Conservation (phyloP, 2,329 filamentous ascomycete species). For the Aspergillus candidus region DNA sequence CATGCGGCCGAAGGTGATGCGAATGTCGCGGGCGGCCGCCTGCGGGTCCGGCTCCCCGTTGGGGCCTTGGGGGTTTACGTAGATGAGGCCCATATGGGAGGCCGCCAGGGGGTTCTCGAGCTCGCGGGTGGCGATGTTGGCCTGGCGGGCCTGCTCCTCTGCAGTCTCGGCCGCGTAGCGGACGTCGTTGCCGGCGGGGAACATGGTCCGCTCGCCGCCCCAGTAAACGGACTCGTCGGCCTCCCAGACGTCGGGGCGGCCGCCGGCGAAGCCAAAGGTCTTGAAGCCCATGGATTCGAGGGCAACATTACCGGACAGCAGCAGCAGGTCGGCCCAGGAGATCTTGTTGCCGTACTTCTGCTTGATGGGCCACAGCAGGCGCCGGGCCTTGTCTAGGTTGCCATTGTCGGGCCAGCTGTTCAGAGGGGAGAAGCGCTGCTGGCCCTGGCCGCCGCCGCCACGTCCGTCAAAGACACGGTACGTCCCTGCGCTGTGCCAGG, state of each 20-base stretch:
- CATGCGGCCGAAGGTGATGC: constrained; percentile 70
- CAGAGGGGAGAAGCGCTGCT: constrained; percentile 73
- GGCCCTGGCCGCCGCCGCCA: constrained; percentile 66
- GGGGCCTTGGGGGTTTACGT: constrained; percentile 75
- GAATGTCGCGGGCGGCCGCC: constrained; percentile 65
- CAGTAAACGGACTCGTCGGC: constrained; percentile 72
- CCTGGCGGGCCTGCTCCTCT: constrained; percentile 19
- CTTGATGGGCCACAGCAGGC: constrained; percentile 74
- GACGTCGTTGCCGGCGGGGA: constrained; percentile 58
- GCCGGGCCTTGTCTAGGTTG: constrained; percentile 71
- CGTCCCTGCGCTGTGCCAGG: constrained; percentile 74
- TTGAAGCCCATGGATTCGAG: constrained; percentile 71
- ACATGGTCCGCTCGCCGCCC: constrained; percentile 68
- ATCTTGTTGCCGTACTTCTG: constrained; percentile 80
- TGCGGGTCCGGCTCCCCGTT: constrained; percentile 65
- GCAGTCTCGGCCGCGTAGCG: constrained; percentile 54
- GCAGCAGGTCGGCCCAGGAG: constrained; percentile 68
- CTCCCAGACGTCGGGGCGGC: constrained; percentile 67
- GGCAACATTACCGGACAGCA: constrained; percentile 69
- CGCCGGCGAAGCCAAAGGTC: constrained; percentile 67
- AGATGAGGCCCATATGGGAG: constrained; percentile 71
- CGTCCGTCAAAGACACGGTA: constrained; percentile 71
- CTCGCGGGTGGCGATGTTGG: constrained; percentile 54
- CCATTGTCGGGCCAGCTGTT: constrained; percentile 80
- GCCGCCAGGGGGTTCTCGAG: constrained; percentile 64